A percentile compares a stretch with the other conserved stretches of the same genome.
Evolutionary conservation across 768 basidiomycete species (phyloP).

Genomic region (Obba rivulosa): DNA sequence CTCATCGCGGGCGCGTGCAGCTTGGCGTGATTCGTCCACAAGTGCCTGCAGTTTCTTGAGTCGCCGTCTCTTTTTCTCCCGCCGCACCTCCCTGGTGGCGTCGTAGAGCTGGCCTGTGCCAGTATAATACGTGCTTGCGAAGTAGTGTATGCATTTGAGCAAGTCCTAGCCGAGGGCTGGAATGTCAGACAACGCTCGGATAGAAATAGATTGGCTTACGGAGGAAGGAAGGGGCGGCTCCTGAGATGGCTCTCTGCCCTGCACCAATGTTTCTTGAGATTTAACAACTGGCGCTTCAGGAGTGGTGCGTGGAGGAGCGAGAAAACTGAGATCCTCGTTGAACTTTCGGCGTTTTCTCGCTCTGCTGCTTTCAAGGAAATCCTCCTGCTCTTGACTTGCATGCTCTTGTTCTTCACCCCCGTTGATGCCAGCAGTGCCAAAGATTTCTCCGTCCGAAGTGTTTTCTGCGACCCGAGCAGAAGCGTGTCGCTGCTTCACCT

Average conservation of each 20-base stretch:
- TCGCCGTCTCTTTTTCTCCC: conserved; percentile 32
- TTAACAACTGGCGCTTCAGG: too few relatives aligned
- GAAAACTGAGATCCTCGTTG: conserved; percentile 46
- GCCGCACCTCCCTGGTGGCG: conserved; percentile 40
- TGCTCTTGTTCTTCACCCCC: conserved; percentile 20
- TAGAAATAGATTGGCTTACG: conserved; percentile 30
- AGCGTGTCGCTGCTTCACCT: conserved; percentile 33
- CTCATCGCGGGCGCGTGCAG: not conserved
- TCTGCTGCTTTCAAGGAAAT: too few relatives aligned
- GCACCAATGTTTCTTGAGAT: too few relatives aligned
- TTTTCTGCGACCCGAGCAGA: conserved; percentile 12
- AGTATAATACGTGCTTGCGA: conserved; percentile 51
- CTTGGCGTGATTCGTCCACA: not conserved
- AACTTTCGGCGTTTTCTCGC: conserved; percentile 39
- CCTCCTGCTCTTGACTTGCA: not conserved
- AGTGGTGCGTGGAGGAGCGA: conserved; percentile 27
- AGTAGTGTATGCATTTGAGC: conserved; percentile 47
- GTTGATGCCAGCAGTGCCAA: conserved; percentile 2
- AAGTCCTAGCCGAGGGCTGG: conserved; percentile 34
- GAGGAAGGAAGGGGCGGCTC: conserved; percentile 38
- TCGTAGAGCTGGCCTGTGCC: conserved; percentile 57
- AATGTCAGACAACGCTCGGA: not conserved
- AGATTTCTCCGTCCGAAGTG: conserved; percentile 21
- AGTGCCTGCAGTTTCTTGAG: conserved; percentile 12
- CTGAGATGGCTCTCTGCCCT: too few relatives aligned